Evolutionary conservation across 768 basidiomycete genomes (phyloP).

Genomic region (Calocera cornea): DNA sequence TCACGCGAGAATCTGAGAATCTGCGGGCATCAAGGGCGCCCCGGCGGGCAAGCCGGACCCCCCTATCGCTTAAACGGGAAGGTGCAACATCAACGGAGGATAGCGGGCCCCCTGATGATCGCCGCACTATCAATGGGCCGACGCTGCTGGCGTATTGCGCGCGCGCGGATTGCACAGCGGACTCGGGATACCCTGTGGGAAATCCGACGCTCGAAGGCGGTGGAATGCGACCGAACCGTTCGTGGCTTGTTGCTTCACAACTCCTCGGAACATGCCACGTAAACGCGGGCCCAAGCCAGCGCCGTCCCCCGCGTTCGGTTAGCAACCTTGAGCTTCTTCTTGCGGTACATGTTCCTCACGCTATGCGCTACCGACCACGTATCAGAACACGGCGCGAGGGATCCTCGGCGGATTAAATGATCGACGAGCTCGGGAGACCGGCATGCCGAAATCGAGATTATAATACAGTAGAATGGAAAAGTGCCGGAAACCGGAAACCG

Average conservation of each 20-base stretch:
- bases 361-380: conserved; percentile 7
- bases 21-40: neutral
- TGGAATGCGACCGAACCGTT: conserved; percentile 51
- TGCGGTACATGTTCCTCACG: neutral
- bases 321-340: neutral
- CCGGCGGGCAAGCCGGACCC: neutral
- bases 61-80: neutral
- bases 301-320: neutral
- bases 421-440: neutral
- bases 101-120: no score
- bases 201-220: no score
- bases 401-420: conserved; percentile 1
- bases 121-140: no score
- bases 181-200: conserved; percentile 3
- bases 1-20: neutral
- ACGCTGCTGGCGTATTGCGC: neutral
- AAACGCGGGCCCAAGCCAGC: conserved; percentile 1
- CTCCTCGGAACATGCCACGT: conserved; percentile 17
- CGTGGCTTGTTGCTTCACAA: conserved; percentile 55
- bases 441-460: no score
- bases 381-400: neutral
- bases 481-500: no score
- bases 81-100: neutral
- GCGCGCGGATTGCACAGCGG: neutral
- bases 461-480: no score